These are phyloP conservation scores for Rhodotorula sp. DNA, from an alignment of 1,284 basidiomycete species.

Conservation along the genomic window DNA sequence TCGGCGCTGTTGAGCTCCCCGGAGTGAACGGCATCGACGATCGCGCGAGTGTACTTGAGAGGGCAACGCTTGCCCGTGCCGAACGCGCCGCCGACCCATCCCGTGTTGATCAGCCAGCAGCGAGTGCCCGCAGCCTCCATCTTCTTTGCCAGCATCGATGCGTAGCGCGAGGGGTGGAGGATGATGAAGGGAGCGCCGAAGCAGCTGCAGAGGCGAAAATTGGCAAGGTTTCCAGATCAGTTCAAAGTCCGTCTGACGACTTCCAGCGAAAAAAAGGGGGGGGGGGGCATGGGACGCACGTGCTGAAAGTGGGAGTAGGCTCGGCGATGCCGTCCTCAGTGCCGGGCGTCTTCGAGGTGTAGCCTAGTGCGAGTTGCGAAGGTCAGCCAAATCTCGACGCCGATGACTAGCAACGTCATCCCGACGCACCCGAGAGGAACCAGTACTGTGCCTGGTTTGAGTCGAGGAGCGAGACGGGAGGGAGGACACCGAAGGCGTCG, in stretches of 20 bases:
- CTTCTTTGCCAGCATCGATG: slow-evolving; percentile 92
- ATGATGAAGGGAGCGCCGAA: slow-evolving; percentile 99
- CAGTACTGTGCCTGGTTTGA: slow-evolving; percentile 91
- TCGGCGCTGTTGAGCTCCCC: slow-evolving; percentile 82
- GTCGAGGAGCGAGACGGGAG: slow-evolving; percentile 88
- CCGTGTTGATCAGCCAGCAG: slow-evolving; percentile 99
- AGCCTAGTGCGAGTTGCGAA: neutral
- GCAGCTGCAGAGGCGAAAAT: neutral
- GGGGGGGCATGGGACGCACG: slow-evolving; percentile 65
- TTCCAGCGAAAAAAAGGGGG: no score
- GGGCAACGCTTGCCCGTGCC: slow-evolving; percentile 82
- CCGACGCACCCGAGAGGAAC: slow-evolving; percentile 43
- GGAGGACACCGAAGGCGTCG: slow-evolving; percentile 97
- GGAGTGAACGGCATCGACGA: slow-evolving; percentile 95
- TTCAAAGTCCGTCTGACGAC: neutral
- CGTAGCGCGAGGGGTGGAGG: slow-evolving; percentile 78
- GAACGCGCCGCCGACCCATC: slow-evolving; percentile 97
- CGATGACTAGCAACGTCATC: neutral
- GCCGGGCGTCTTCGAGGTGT: slow-evolving; percentile 45
- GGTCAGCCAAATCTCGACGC: neutral
- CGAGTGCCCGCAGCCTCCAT: slow-evolving; percentile 84
- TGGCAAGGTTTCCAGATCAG: no score
- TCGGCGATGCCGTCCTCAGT: slow-evolving; percentile 81
- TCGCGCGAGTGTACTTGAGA: slow-evolving; percentile 87
- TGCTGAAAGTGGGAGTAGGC: slow-evolving; percentile 88